Evolutionary conservation across 495 filamentous ascomycete genomes (phyloP), one percentile per base, ranked within the genome.

Genomic region (Pyronema omphalodes): DNA sequence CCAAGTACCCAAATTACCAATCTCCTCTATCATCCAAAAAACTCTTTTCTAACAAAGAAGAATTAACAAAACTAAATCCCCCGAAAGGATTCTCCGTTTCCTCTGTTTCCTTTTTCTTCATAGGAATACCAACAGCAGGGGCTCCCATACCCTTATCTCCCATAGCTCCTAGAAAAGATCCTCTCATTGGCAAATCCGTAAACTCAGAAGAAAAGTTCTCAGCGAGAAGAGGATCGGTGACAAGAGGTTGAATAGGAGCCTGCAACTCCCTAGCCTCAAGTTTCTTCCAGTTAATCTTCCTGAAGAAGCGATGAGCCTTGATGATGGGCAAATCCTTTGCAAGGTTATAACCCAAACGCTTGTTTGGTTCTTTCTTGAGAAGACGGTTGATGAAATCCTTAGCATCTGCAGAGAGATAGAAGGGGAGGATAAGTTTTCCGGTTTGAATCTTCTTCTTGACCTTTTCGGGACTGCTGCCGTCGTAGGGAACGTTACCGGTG

Each of bases 251-350:
- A 58, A 98, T 95, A 0, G 91, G 91, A 4, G 91, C 80, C 44
- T 81, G 77, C 46, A 93, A 51, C 62, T 94, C 85, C 43, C 89
- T 74, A 39, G 74, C 72, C 48, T 81, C 85, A 11, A 98, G 74
- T 50, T 75, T 76, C 65, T 75, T 78, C 91, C 91, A 98, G 71
- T 98, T 81, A 61, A 96, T 88, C 70, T 86, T 89, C 52, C 84
- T 76, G 76, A 98, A 98, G 73, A 98, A 96, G 15, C 91, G 80
- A 61, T 98, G 91, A 45, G 80, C 79, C 75, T 93, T 94, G 67
- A 98, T 88, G 6, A 71, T 83, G 34, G 76, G 69, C 29, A 96
- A 67, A 53, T 98, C 91, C 67, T 84, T 85, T 45, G 83, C 83
- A 81, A 89, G 89, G 63, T 83, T 82, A 56, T 78, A 78, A 5